Evolutionary conservation across 768 basidiomycete species (phyloP).

Genomic region (Kwoniella dendrophila): DNA sequence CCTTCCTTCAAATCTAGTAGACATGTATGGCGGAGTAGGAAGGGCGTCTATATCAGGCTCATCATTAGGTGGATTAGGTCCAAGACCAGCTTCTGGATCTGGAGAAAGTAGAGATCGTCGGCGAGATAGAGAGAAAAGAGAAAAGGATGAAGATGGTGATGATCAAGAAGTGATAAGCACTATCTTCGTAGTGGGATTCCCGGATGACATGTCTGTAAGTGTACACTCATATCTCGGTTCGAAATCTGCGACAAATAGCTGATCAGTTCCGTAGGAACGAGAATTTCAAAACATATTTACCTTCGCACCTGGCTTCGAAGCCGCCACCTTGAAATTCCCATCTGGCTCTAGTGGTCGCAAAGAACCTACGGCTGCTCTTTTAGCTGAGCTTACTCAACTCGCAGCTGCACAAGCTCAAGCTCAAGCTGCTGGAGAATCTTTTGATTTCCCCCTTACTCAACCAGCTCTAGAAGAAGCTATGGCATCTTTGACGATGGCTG

Average conservation of each 20-base stretch:
- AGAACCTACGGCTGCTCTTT: slow-evolving; percentile 42
- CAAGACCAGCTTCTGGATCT: slow-evolving; percentile 22
- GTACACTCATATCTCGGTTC: slow-evolving; percentile 5
- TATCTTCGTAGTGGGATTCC: slow-evolving; percentile 98
- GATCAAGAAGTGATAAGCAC: slow-evolving; percentile 83
- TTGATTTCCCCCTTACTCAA: slow-evolving; percentile 19
- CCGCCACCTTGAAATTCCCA: slow-evolving; percentile 95
- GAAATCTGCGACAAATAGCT: slow-evolving; percentile 14
- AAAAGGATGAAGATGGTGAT: slow-evolving; percentile 29
- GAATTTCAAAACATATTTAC: slow-evolving; percentile 99
- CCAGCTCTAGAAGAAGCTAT: slow-evolving; percentile 43
- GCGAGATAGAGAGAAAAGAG: slow-evolving; percentile 26
- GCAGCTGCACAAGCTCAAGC: slow-evolving; percentile 34
- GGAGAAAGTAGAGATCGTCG: slow-evolving; percentile 17
- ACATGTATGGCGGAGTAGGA: slow-evolving; percentile 12
- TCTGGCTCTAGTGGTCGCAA: slow-evolving; percentile 61
- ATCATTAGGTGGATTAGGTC: slow-evolving; percentile 1
- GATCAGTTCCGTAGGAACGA: slow-evolving; percentile 69
- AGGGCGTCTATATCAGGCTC: slow-evolving; percentile 17
- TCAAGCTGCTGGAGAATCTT: slow-evolving; percentile 23
- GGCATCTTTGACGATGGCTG: slow-evolving; percentile 38
- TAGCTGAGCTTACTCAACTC: slow-evolving; percentile 41
- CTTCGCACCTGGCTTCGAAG: slow-evolving; percentile 92
- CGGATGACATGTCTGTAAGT: slow-evolving; percentile 95
- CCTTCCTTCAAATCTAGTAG: slow-evolving; percentile 21